Evolutionary conservation across 305 asterid genomes (phyloP), one percentile per base, ranked within the genome.

Genomic region (Fraxinus floribunda): DNA sequence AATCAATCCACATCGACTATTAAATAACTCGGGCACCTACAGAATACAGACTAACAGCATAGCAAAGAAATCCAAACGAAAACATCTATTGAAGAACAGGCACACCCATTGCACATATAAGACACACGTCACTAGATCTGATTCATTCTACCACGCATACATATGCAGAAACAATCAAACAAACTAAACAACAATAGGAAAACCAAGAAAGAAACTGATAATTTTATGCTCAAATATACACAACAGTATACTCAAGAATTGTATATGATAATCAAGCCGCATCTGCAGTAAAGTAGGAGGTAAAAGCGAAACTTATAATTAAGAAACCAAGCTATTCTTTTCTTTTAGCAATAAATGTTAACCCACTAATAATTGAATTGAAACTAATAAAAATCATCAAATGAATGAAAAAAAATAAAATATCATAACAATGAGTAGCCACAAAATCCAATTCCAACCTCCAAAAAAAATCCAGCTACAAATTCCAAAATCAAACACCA

Each of bases 401-500:
- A 15, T 49, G 60, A 49, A 15, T 49, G 7, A 4, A 49, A 49
- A 72, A 79, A 7, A 32, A 22, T 1, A 8, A 38, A 38, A 38
- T 8, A 39, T 46, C 18, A 46, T 3, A 46, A 49, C 60, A 49
- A 49, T 49, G 7, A 49, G 20, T 49, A 49, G 60, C 60, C 20
- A 15, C n/a, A 49, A 15, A 49, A 49, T 49, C 20, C 7, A 15
- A 49, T 49, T 49, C 60, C 60, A 49, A 46, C 0, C 18, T 46
- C 3, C 1, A 30, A 41, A 49, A 49, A 75, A 81, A 36, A 77
- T 78, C 9, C 0, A 86, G 35, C 88, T 72, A 80, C 79, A 83
- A 81, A 82, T 60, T 80, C 91, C 81, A 82, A 88, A 83, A 82
- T 70, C 80, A 81, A 77, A 72, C 81, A 79, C 84, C 84, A 76